Evolutionary conservation across 208 protist genomes (phyloP), one percentile per base, ranked within the genome.

Genomic region (Acanthamoeba quina): DNA sequence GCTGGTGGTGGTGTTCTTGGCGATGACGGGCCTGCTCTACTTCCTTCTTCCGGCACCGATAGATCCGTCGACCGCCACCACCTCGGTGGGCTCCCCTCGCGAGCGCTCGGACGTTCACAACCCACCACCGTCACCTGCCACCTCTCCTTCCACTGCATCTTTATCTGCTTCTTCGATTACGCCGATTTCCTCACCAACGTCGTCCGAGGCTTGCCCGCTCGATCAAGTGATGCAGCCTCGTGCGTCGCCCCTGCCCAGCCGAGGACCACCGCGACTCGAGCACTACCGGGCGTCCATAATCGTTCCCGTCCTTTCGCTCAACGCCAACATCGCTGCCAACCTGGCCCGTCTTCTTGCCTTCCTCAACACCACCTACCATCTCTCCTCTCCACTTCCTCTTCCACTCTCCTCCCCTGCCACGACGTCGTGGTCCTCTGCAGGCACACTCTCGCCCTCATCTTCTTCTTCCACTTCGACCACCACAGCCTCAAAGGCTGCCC

Each of bases 241-340:
- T 76, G 29, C 34, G 1, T 76, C 74, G 34, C 74, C 74, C 31
- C 29, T 86, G 49, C 78, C 78, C 5, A 86, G 49, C 78, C 78
- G 78, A 31, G 78, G 37, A 4, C 72, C 78, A 24, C 49, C 78
- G 13, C 78, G 78, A 10, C 15, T 86, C 24, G 78, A 86, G 78
- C 29, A 62, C 49, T 86, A 47, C 26, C 44, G 47, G 78, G 78
- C 49, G 6, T 86, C 78, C 6, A 62, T 86, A 7, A 62, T 86
- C 29, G 78, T 86, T 0, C 78, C 78, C 4, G 15, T 86, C 29
- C 49, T 86, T 10, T 86, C 78, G 5, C 34, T 86, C 49, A 62
- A 86, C 13, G 24, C 78, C 78, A 86, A 86, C 49, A 86, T 86
- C 49, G 62, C 78, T 4, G 44, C 78, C 49, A 86, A 86, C 78